phyloP scores from a whole-genome alignment of 169 alveolate species.

The Plasmodium adleri region DNA sequence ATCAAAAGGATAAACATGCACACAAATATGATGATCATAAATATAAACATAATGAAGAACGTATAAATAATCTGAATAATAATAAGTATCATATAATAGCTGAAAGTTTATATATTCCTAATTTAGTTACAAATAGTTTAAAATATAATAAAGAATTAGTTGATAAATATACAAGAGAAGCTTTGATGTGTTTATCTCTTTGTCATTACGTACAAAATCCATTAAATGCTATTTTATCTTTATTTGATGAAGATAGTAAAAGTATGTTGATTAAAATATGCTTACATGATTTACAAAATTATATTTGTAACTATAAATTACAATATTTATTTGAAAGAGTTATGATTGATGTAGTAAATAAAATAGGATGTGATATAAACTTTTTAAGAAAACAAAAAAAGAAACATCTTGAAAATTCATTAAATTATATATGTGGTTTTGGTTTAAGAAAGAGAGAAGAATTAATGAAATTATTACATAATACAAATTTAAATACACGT shows the following conservation, averaged over 20 bases:
- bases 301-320: conserved; percentile 77
- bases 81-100: conserved; percentile 15
- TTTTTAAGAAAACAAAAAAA: conserved; percentile 53
- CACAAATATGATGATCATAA: neutral
- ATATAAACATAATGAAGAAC: neutral
- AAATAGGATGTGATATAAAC: conserved; percentile 67
- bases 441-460: conserved; percentile 70
- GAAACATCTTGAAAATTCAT: conserved; percentile 38
- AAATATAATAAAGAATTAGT: conserved; percentile 44
- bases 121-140: conserved; percentile 43
- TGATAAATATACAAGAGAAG: conserved; percentile 58
- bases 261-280: conserved; percentile 78
- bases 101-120: conserved; percentile 57
- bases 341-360: conserved; percentile 66
- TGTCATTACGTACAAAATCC: conserved; percentile 83
- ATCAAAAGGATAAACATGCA: neutral
- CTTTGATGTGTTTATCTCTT: conserved; percentile 68
- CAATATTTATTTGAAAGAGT: conserved; percentile 26
- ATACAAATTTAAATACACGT: conserved; percentile 42
- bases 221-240: conserved; percentile 77
- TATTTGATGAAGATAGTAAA: conserved; percentile 82
- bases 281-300: conserved; percentile 84
- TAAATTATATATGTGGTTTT: conserved; percentile 54
- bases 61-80: neutral
- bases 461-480: conserved; percentile 50